phyloP scores from a whole-genome alignment of 2,329 filamentous ascomycete genomes.

The Calycina herbarum region DNA sequence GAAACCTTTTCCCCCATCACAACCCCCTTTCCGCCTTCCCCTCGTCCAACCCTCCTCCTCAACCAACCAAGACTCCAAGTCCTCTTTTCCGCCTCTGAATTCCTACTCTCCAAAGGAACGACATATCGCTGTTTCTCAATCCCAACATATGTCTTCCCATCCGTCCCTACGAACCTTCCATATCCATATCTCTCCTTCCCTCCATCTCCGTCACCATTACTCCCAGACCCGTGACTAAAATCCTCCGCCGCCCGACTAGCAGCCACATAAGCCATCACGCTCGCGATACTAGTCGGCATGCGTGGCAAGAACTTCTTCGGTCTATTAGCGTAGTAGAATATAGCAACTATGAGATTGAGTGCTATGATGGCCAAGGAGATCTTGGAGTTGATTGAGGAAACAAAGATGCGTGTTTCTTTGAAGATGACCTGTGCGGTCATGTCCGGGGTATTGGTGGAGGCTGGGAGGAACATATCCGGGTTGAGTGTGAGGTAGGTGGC shows the following conservation, averaged over 20 bases:
- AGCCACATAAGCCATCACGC: constrained; percentile 48
- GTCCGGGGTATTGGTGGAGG: neutral
- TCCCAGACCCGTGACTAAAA: constrained; percentile 39
- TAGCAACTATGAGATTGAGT: constrained; percentile 45
- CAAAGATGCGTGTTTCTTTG: constrained; percentile 47
- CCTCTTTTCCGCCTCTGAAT: constrained; percentile 22
- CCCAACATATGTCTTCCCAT: constrained; percentile 50
- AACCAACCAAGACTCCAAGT: neutral
- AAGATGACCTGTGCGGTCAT: constrained; percentile 11
- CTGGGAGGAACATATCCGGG: constrained; percentile 40
- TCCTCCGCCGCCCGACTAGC: constrained; percentile 42
- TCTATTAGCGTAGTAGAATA: constrained; percentile 44
- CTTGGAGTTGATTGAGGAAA: constrained; percentile 47
- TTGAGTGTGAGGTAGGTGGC: constrained; percentile 47
- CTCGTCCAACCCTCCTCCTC: neutral
- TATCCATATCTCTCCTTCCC: constrained; percentile 45
- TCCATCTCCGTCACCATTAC: constrained; percentile 6
- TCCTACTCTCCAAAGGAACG: constrained; percentile 31
- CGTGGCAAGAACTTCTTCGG: constrained; percentile 48
- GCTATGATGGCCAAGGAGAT: constrained; percentile 46
- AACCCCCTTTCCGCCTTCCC: neutral
- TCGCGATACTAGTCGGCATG: constrained; percentile 52
- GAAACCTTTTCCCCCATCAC: neutral
- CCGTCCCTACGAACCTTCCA: constrained; percentile 49
- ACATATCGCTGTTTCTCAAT: constrained; percentile 52